Evolutionary conservation across 1,284 basidiomycete species (phyloP).

Genomic region (Chondrostereum purpureum): DNA sequence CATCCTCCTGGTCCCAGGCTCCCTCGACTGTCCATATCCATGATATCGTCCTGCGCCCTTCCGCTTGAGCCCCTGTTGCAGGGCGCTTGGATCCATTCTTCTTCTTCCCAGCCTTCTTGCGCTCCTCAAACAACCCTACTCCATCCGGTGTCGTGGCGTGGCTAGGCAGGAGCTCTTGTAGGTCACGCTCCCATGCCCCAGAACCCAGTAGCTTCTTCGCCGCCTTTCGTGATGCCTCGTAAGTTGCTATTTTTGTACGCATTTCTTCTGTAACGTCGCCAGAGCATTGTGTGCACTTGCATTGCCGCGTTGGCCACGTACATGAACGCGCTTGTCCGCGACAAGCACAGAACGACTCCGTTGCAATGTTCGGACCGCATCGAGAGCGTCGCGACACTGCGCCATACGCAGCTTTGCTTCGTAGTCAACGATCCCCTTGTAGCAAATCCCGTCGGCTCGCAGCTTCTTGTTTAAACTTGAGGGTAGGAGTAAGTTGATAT

Average conservation of each 20-base stretch:
- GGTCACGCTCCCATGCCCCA: neutral
- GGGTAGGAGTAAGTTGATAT: neutral
- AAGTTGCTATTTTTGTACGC: neutral
- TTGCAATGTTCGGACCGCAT: neutral
- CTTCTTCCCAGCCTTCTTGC: neutral
- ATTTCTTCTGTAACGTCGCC: no score
- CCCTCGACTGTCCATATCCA: neutral
- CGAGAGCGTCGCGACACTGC: neutral
- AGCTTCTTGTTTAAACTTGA: neutral
- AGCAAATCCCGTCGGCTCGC: neutral
- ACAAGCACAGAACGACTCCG: neutral
- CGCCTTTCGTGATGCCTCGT: neutral
- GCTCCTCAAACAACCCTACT: neutral
- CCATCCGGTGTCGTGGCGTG: neutral
- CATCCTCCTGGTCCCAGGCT: neutral
- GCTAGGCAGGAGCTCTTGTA: neutral
- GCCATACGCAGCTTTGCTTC: neutral
- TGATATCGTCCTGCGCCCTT: neutral
- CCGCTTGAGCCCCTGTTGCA: no score
- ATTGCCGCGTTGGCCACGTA: neutral
- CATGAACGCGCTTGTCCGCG: neutral
- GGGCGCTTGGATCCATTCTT: neutral
- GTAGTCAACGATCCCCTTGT: neutral
- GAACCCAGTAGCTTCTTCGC: neutral
- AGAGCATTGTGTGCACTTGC: neutral